Base-by-base conservation (phyloP, 2,329 filamentous ascomycete genomes). In the Epichloe gansuensis region DNA sequence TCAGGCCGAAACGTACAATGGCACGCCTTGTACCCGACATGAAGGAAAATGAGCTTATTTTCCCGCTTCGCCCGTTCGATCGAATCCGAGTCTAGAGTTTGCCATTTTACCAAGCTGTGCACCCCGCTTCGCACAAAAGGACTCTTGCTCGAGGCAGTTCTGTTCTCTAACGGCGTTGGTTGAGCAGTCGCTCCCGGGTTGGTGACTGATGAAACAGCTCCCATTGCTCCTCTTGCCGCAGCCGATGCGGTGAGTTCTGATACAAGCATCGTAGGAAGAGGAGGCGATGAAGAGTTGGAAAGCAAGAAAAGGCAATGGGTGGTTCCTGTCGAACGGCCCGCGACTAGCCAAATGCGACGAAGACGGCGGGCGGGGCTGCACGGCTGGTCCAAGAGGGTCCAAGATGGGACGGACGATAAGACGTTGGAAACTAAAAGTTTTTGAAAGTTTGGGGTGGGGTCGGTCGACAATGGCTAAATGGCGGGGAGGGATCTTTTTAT, bases 21-120 rank as follows among this genome's bases (percentile, higher is more conserved):
- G 66, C 93, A 97, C 42, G 93, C 89, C 21, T 86, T 86, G 72
- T 95, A 98, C 47, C 93, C 93, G 62, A 97, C 90, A 65, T 91
- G 94, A 55, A 97, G 74, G 64, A 96, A 97, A 54, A 98, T 83
- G 53, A 95, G 75, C 62, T 89, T 87, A 67, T 97, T 94, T 59
- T 90, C 81, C 59, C 75, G 80, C 66, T 81, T 85, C 15, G 93
- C 91, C 47, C 89, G 75, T 56, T 79, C 78, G 51, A 96, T 74
- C 15, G 88, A 81, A 61, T 89, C 83, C 23, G 84, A 76, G 58
- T 85, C 85, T 75, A 95, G 87, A 54, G 88, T 74, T 74, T 98
- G 93, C 93, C 93, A 98, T 60, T 84, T 82, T 39, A 97, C 90
- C 2, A 84, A 82, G 65, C 94, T 95, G 59, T 85, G 74, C 65